A percentile compares a stretch with the other conserved stretches of the same genome.
These are phyloP conservation scores for Colletotrichum sp. DNA, from an alignment of 2,329 filamentous ascomycete genomes.

Conservation along the genomic window DNA sequence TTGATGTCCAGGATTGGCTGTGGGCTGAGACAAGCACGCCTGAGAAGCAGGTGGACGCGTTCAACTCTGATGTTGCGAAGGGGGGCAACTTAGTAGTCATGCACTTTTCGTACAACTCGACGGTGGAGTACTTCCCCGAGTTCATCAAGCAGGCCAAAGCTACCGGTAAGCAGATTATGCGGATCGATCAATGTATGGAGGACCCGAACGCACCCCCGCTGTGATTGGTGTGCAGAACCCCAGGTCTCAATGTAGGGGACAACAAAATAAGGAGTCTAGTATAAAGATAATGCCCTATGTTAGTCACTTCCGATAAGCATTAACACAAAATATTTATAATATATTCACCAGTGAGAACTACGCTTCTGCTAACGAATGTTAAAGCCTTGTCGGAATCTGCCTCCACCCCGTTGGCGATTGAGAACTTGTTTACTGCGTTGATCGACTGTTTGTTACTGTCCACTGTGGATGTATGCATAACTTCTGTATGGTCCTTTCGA, in stretches of 20 bases:
- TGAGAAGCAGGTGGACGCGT: slow-evolving; percentile 70
- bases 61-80: slow-evolving; percentile 65
- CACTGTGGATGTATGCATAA: background rate
- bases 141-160: slow-evolving; percentile 70
- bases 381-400: background rate
- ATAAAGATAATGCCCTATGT: background rate
- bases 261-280: background rate
- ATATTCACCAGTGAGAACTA: background rate
- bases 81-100: slow-evolving; percentile 71
- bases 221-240: background rate
- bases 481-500: background rate
- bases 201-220: slow-evolving; percentile 61
- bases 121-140: slow-evolving; percentile 67
- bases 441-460: background rate
- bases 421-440: background rate
- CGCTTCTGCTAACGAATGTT: background rate
- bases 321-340: background rate
- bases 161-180: slow-evolving; percentile 69
- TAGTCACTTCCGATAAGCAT: background rate
- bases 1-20: slow-evolving; percentile 75
- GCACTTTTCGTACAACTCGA: slow-evolving; percentile 71
- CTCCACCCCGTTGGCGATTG: background rate
- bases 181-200: slow-evolving; percentile 70
- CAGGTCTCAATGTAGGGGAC: background rate
- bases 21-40: slow-evolving; percentile 68